Evolutionary conservation across 2,329 filamentous ascomycete species (phyloP).

Genomic region (Neospermospora avenae): DNA sequence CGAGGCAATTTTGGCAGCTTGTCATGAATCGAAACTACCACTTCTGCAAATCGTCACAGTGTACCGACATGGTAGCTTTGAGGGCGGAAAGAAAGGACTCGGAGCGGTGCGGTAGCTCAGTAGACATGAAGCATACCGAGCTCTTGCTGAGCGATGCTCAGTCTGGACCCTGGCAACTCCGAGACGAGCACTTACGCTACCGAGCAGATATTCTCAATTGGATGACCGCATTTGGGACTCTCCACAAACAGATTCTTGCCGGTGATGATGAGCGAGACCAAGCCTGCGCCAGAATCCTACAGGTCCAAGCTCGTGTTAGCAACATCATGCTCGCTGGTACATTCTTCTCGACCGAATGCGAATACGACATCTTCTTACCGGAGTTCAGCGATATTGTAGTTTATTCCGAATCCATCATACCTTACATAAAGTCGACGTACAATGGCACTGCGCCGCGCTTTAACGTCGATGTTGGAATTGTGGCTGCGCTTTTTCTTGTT

Average conservation of each 20-base stretch:
- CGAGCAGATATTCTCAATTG: conserved; percentile 8
- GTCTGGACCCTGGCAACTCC: not conserved
- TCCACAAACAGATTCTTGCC: not conserved
- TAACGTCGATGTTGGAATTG: conserved; percentile 16
- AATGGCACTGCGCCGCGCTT: conserved; percentile 8
- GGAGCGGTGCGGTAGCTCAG: conserved; percentile 5
- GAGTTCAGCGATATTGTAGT: conserved; percentile 16
- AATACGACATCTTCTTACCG: conserved; percentile 17
- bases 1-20: conserved; percentile 7
- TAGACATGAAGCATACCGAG: not conserved
- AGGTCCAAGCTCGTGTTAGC: conserved; percentile 8
- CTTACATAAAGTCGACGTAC: conserved; percentile 8
- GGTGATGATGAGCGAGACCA: conserved; percentile 1
- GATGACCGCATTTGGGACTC: not conserved
- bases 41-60: conserved; percentile 11
- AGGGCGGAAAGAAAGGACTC: conserved; percentile 1
- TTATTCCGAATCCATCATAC: conserved; percentile 4
- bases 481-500: conserved; percentile 20
- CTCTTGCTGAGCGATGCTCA: conserved; percentile 2
- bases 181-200: conserved; percentile 6
- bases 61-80: not conserved
- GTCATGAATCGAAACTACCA: conserved; percentile 19
- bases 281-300: conserved; percentile 5
- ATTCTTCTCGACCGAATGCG: conserved; percentile 16
- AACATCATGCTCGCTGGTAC: conserved; percentile 18